These are phyloP conservation scores for Prunus armeniaca DNA, from an alignment of 306 rosid species.

Conservation along the genomic window DNA sequence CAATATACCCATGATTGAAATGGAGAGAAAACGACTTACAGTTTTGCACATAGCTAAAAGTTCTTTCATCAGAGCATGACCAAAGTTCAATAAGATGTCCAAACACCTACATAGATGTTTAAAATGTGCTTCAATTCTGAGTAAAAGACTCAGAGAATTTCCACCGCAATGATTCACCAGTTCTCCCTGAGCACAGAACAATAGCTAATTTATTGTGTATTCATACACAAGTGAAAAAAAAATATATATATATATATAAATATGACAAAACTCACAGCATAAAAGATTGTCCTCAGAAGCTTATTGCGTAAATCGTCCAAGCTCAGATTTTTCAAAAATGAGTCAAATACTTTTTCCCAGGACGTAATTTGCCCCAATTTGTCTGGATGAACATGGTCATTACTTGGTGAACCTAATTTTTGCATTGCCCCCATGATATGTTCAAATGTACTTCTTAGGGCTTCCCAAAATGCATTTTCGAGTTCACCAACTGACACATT, in stretches of 20 bases:
- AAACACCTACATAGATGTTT: constrained; percentile 44
- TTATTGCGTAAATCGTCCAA: constrained; percentile 50
- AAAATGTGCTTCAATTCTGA: constrained; percentile 40
- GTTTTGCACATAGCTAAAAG: constrained; percentile 65
- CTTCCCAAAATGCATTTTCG: constrained; percentile 35
- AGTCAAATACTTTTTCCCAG: constrained; percentile 49
- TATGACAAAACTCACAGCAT: constrained; percentile 52
- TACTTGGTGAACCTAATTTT: constrained; percentile 34
- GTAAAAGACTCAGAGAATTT: constrained; percentile 12
- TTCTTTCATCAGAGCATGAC: constrained; percentile 59
- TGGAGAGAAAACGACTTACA: constrained; percentile 40
- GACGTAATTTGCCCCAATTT: constrained; percentile 48
- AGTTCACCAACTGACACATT: constrained; percentile 21
- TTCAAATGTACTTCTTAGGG: constrained; percentile 40
- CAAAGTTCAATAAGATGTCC: constrained; percentile 49
- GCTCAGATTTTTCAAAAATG: constrained; percentile 41
- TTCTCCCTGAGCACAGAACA: constrained; percentile 52
- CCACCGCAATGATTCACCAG: constrained; percentile 37
- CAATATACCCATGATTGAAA: not conserved
- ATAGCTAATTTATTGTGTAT: constrained; percentile 19
- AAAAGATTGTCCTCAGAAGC: constrained; percentile 42
- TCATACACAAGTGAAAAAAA: constrained; percentile 3
- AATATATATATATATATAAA: not conserved
- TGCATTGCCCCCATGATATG: constrained; percentile 46
- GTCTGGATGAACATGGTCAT: constrained; percentile 29